phyloP scores from a whole-genome alignment of 2,329 filamentous ascomycete species.

The Colletotrichum liriopes region DNA sequence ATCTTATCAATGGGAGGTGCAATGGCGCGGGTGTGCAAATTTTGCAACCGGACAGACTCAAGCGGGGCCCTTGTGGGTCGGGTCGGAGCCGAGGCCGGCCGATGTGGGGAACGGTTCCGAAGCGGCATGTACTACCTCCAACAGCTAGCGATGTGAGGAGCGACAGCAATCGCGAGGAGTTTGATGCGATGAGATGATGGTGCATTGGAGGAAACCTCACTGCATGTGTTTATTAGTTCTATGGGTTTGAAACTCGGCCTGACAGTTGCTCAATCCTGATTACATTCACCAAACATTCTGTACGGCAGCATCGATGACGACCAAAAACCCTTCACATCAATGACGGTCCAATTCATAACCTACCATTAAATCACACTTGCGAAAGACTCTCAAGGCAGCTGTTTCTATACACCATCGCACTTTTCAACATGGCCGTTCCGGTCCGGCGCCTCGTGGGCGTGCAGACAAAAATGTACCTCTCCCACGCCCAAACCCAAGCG shows the following conservation, averaged over 20 bases:
- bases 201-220: background rate
- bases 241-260: background rate
- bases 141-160: background rate
- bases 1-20: background rate
- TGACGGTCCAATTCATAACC: background rate
- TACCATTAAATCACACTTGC: too few species aligned
- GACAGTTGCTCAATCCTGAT: too few species aligned
- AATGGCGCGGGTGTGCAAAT: background rate
- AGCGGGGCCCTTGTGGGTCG: constrained; percentile 5
- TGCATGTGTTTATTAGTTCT: background rate
- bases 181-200: background rate
- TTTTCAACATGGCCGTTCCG: background rate
- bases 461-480: constrained; percentile 86
- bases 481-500: constrained; percentile 71
- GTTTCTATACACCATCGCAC: background rate
- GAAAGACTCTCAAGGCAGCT: background rate
- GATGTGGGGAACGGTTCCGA: background rate
- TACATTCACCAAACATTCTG: background rate
- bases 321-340: background rate
- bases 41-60: constrained; percentile 2
- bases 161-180: background rate
- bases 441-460: constrained; percentile 78
- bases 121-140: background rate
- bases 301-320: background rate
- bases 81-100: background rate